Conservation (phyloP, 108 stramenopile species). For the Bacterosira constricta region DNA sequence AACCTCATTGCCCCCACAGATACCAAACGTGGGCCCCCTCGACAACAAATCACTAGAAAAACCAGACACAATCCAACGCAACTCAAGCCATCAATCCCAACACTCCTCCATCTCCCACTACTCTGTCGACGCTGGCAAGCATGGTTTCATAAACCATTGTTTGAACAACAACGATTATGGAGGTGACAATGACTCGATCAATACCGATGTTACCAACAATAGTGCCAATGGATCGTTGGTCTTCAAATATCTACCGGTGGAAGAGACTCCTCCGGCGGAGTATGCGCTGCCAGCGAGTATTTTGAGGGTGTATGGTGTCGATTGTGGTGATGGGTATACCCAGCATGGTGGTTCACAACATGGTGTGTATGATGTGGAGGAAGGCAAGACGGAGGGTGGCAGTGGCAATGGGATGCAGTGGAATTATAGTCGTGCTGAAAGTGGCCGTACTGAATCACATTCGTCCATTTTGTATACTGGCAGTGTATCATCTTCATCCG, state of each 20-base stretch:
- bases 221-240: slow-evolving; percentile 12
- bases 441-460: no score
- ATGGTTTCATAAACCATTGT: slow-evolving; percentile 17
- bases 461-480: no score
- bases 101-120: slow-evolving; percentile 20
- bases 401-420: background rate
- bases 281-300: slow-evolving; percentile 39
- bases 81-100: slow-evolving; percentile 12
- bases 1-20: slow-evolving; percentile 2
- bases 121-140: slow-evolving; percentile 30
- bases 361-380: background rate
- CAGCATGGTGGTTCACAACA: background rate
- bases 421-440: no score
- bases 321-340: background rate
- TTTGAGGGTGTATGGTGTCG: slow-evolving; percentile 34
- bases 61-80: background rate
- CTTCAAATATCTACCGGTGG: slow-evolving; percentile 29
- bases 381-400: background rate
- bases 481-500: no score
- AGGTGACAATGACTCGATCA: background rate
- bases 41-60: background rate
- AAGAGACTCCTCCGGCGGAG: slow-evolving; percentile 34
- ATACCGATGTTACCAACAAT: background rate
- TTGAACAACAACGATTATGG: background rate
- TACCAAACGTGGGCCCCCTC: no score